A percentile compares a stretch with the other conserved stretches of the same genome.
These are phyloP conservation scores for Buxus sempervirens DNA, from an alignment of 164 flowering plant genomes.

Conservation along the genomic window DNA sequence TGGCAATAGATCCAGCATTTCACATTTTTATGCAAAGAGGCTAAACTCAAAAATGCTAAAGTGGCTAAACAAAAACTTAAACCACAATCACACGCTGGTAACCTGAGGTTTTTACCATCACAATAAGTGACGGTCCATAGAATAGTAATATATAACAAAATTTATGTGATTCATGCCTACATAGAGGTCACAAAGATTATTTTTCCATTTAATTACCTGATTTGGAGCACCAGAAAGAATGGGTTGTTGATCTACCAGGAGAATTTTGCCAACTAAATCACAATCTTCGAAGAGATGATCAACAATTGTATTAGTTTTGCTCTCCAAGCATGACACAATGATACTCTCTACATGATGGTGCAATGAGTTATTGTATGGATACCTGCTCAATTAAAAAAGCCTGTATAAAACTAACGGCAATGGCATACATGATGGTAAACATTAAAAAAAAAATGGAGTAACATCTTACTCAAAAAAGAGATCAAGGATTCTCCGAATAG, in stretches of 20 bases:
- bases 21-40: no score
- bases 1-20: no score
- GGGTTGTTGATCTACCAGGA: slow-evolving; percentile 56
- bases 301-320: slow-evolving; percentile 46
- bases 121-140: no score
- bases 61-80: no score
- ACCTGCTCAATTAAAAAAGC: slow-evolving; percentile 43
- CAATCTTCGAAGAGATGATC: slow-evolving; percentile 79
- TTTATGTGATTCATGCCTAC: background rate
- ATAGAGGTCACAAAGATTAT: no score
- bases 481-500: slow-evolving; percentile 60
- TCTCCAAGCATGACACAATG: slow-evolving; percentile 79
- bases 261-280: slow-evolving; percentile 59
- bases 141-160: no score
- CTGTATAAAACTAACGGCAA: background rate
- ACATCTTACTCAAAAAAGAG: slow-evolving; percentile 80
- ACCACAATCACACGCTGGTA: no score
- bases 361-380: slow-evolving; percentile 82
- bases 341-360: slow-evolving; percentile 96
- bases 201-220: slow-evolving; percentile 40
- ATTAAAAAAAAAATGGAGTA: slow-evolving; percentile 1
- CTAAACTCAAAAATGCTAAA: no score
- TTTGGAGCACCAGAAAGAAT: slow-evolving; percentile 40
- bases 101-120: no score
- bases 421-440: background rate